Percentiles rank a stretch among this genome's conserved stretches.
phyloP scores from a whole-genome alignment of 495 filamentous ascomycete genomes.

The Symbiotaphrina buchneri region DNA sequence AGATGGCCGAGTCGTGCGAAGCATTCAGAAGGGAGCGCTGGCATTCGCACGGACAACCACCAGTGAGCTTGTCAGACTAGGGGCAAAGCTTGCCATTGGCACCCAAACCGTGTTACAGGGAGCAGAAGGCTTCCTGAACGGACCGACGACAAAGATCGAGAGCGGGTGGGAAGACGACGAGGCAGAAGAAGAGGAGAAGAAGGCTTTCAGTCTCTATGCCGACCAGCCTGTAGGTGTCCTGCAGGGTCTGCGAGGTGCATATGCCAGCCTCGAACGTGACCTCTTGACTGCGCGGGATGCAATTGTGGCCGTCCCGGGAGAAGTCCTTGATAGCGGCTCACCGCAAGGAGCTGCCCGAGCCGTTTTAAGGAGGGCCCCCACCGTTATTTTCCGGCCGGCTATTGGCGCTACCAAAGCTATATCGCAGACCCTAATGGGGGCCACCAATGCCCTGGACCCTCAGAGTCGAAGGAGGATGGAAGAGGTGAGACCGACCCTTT shows the following conservation, averaged over 20 bases:
- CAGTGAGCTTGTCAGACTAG: constrained; percentile 73
- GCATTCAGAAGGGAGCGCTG: constrained; percentile 71
- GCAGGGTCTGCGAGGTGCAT: constrained; percentile 66
- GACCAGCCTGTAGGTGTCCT: constrained; percentile 76
- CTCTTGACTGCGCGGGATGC: constrained; percentile 67
- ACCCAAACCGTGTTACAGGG: constrained; percentile 79
- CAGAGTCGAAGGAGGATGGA: constrained; percentile 64
- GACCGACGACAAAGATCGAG: constrained; percentile 14
- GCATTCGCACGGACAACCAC: constrained; percentile 85
- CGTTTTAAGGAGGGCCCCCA: constrained; percentile 64
- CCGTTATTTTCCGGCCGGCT: constrained; percentile 71
- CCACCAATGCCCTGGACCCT: constrained; percentile 82
- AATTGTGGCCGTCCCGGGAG: constrained; percentile 82
- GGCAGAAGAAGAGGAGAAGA: constrained; percentile 36
- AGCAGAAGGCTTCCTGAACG: constrained; percentile 56
- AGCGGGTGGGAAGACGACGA: constrained; percentile 41
- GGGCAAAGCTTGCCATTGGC: constrained; percentile 85
- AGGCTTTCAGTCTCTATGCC: constrained; percentile 71
- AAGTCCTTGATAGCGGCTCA: constrained; percentile 68
- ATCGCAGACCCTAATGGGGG: constrained; percentile 71
- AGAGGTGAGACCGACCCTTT: constrained; percentile 42
- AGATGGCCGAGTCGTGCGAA: constrained; percentile 78
- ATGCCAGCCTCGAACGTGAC: constrained; percentile 64
- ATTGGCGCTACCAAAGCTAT: constrained; percentile 83
- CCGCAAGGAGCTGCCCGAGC: constrained; percentile 65